Evolutionary conservation across 495 filamentous ascomycete species (phyloP), one percentile per base, ranked within the genome.

Genomic region (Lophiostoma macrostomum): DNA sequence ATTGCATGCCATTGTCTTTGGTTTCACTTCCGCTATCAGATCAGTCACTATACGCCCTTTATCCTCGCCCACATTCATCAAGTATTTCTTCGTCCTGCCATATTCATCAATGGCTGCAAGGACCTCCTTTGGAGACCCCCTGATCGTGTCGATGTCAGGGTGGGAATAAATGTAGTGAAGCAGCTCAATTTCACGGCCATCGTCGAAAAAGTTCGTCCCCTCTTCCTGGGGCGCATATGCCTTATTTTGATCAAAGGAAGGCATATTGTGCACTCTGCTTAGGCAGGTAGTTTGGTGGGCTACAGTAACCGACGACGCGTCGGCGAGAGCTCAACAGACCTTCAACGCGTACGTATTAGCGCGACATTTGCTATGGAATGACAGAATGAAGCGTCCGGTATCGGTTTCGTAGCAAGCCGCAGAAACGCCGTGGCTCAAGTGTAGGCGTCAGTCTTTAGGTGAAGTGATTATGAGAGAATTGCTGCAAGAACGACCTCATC

Each of bases 41-140:
- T 83, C 70, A 0, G 73, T 73, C 14, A 91, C 76, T 19, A 88
- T 78, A 32, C 73, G 73, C 35, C 85, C 87, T 61, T 94, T 94
- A 46, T 78, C 68, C 36, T 80, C 73, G 14, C 88, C 88, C 25
- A 94, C 77, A 49, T 88, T 91, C 82, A 91, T 90, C 39, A 93
- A 75, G 49, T 86, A 85, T 23, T 78, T 81, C 39, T 79, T 70
- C 1, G 77, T 80, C 10, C 74, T 69, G 20, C 74, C 83, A 66
- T 79, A 94, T 19, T 85, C 78, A 58, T 93, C 85, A 60, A 94
- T 91, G 3, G 78, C 78, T 20, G 76, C 67, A 1, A 91, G 72
- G 5, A 94, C 76, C 31, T 71, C 76, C 5, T 72, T 54, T 0
- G 88, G 87, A 32, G 80, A 79, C n/a, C 78, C 79, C 16, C 81